Evolutionary conservation across 495 filamentous ascomycete species (phyloP).

Genomic region (Penicillium robsamsonii): DNA sequence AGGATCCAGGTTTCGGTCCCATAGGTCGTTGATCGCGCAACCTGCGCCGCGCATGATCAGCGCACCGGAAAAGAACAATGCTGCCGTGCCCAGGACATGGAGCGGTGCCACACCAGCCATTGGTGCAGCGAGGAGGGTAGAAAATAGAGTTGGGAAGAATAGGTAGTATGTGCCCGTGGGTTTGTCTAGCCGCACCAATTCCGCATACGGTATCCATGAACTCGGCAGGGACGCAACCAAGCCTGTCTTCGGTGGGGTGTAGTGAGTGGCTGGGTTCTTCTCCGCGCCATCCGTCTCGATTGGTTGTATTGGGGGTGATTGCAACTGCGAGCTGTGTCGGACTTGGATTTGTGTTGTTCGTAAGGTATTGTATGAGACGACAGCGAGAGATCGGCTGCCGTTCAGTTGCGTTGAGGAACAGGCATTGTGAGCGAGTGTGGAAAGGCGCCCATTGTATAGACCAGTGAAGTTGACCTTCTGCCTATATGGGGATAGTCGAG

Average conservation of each 20-base stretch:
- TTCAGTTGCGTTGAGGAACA: constrained; percentile 3
- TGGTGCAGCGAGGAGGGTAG: constrained; percentile 59
- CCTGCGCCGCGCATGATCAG: constrained; percentile 97
- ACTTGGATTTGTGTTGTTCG: constrained; percentile 2
- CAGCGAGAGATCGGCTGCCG: not conserved
- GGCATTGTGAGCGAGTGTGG: constrained; percentile 5
- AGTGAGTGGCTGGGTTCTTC: constrained; percentile 37
- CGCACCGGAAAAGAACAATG: constrained; percentile 83
- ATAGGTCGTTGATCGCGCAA: constrained; percentile 96
- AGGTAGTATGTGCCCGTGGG: constrained; percentile 94
- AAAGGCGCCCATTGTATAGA: constrained; percentile 5
- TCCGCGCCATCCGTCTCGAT: constrained; percentile 1
- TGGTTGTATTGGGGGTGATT: constrained; percentile 12
- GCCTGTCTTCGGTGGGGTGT: constrained; percentile 69
- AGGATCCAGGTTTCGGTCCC: constrained; percentile 91
- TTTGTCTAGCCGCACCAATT: constrained; percentile 89
- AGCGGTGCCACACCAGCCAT: constrained; percentile 58
- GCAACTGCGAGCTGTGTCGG: constrained; percentile 11
- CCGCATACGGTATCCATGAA: constrained; percentile 87
- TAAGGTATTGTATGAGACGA: not conserved
- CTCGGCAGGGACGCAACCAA: constrained; percentile 72
- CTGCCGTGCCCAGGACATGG: constrained; percentile 62
- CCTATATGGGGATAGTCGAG: constrained; percentile 1
- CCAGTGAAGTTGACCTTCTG: constrained; percentile 1
- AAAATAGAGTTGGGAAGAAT: constrained; percentile 92